Conservation (phyloP, 192 early-diverging fungal species). For the Paraglomus brasilianum region DNA sequence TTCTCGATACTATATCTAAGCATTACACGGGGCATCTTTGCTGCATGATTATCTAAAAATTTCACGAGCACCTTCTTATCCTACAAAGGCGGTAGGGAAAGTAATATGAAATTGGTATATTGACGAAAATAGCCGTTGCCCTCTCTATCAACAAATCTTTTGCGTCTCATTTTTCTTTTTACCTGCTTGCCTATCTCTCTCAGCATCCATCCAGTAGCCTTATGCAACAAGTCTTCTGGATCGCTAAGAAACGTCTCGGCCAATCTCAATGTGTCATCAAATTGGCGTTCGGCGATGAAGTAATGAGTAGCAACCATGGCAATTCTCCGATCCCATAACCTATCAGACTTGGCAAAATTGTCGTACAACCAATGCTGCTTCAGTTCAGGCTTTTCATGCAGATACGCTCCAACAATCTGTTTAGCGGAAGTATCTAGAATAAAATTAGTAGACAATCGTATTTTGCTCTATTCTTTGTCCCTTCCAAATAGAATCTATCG, state of each 20-base stretch:
- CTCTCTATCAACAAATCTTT: too few species aligned
- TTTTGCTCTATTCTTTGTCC: too few species aligned
- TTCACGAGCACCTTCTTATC: constrained; percentile 17
- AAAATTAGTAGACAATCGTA: too few species aligned
- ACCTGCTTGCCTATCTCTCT: constrained; percentile 14
- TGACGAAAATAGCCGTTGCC: too few species aligned
- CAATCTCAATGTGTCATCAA: constrained; percentile 25
- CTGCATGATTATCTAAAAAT: constrained; percentile 17
- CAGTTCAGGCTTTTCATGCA: constrained; percentile 18
- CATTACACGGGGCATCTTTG: constrained; percentile 21
- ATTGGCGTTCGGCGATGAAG: constrained; percentile 7
- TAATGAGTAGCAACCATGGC: constrained; percentile 12
- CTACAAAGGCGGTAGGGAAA: too few species aligned
- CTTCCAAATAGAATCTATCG: too few species aligned
- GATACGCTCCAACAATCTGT: constrained; percentile 14
- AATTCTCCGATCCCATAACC: constrained; percentile 29
- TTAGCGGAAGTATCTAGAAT: constrained; percentile 5
- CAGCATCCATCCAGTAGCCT: constrained; percentile 28
- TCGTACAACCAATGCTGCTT: constrained; percentile 19
- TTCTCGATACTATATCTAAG: constrained; percentile 27
- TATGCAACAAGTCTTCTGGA: constrained; percentile 18
- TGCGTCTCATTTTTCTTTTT: too few species aligned
- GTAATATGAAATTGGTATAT: too few species aligned
- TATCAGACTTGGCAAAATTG: not conserved
- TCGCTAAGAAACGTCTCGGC: constrained; percentile 16